A percentile compares a stretch with the other conserved stretches of the same genome.
Conservation (phyloP, 2,329 filamentous ascomycete species). For the Pseudogymnoascus sp. region DNA sequence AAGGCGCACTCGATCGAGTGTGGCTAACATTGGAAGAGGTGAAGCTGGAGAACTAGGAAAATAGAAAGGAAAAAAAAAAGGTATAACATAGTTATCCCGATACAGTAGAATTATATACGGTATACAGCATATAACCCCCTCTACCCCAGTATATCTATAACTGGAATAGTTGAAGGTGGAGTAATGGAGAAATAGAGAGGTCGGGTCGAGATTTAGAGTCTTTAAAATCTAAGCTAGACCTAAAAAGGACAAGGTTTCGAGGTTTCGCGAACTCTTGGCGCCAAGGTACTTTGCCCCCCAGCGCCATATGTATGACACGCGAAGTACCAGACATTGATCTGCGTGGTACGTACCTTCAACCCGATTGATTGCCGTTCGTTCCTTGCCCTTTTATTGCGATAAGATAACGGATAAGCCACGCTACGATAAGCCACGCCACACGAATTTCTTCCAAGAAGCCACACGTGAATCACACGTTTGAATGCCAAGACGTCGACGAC, state of each 20-base stretch:
- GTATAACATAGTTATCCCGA: not conserved
- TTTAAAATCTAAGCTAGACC: not conserved
- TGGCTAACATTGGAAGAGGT: no score
- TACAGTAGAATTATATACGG: not conserved
- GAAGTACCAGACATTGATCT: conserved; percentile 4
- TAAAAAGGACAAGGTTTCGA: not conserved
- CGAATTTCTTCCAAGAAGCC: not conserved
- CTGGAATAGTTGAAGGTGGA: not conserved
- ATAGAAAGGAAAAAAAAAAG: not conserved
- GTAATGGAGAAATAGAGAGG: not conserved
- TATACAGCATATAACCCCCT: not conserved
- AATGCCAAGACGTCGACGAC: conserved; percentile 22
- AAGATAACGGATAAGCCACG: not conserved
- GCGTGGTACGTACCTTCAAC: not conserved
- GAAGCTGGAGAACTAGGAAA: no score
- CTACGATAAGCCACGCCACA: not conserved
- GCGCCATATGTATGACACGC: not conserved
- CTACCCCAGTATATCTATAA: not conserved
- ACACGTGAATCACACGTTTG: not conserved
- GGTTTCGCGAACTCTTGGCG: not conserved
- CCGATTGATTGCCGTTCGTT: not conserved
- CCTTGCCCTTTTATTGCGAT: not conserved
- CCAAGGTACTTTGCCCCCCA: not conserved
- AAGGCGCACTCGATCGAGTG: no score
- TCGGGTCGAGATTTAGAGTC: not conserved